Evolutionary conservation across 2,329 filamentous ascomycete species (phyloP).

Genomic region (Alternaria arborescens): DNA sequence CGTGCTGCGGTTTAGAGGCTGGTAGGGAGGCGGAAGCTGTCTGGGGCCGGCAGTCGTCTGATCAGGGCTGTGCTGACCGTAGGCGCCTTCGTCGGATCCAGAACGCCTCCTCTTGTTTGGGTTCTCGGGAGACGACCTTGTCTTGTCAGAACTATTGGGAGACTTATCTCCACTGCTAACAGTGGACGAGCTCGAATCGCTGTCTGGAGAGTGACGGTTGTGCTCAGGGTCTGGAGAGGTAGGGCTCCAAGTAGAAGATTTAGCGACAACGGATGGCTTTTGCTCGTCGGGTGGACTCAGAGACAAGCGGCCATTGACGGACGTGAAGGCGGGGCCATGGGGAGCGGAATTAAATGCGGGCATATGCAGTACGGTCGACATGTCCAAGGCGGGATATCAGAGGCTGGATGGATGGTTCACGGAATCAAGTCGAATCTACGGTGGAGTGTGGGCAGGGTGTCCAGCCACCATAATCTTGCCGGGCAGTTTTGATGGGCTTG

Average conservation of each 20-base stretch:
- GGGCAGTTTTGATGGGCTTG: background rate
- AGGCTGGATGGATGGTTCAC: background rate
- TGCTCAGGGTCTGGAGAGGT: slow-evolving; percentile 26
- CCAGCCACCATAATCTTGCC: slow-evolving; percentile 10
- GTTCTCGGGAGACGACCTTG: slow-evolving; percentile 58
- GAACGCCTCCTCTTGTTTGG: slow-evolving; percentile 73
- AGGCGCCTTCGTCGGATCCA: slow-evolving; percentile 58
- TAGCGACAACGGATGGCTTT: slow-evolving; percentile 27
- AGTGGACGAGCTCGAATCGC: slow-evolving; percentile 33
- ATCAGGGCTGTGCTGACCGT: slow-evolving; percentile 50
- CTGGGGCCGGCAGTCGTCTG: slow-evolving; percentile 47
- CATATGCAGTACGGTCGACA: slow-evolving; percentile 48
- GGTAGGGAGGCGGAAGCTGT: slow-evolving; percentile 41
- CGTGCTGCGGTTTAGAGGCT: slow-evolving; percentile 51
- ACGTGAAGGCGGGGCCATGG: slow-evolving; percentile 48
- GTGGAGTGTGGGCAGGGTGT: background rate
- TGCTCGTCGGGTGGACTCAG: slow-evolving; percentile 37
- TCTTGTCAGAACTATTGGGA: slow-evolving; percentile 57
- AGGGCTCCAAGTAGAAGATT: slow-evolving; percentile 30
- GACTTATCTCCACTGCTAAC: slow-evolving; percentile 32
- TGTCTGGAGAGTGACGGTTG: slow-evolving; percentile 29
- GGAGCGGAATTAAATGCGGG: slow-evolving; percentile 38
- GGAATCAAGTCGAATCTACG: slow-evolving; percentile 5
- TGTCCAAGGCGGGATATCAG: slow-evolving; percentile 19
- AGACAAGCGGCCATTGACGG: slow-evolving; percentile 47